Conservation (phyloP, 495 filamentous ascomycete genomes). For the Chaetomium cochliodes region DNA sequence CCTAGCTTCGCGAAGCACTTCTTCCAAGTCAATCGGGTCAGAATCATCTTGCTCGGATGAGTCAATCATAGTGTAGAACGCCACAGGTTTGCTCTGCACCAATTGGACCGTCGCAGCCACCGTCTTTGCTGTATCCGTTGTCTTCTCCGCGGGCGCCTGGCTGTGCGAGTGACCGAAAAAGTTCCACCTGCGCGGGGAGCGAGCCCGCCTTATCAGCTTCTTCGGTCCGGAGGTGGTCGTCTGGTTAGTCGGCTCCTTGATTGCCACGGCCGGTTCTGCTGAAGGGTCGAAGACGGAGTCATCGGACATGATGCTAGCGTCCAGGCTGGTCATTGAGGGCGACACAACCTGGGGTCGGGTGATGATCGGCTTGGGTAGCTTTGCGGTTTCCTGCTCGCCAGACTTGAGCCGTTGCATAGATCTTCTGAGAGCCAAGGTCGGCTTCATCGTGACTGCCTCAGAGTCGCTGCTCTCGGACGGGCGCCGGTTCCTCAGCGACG, state of each 20-base stretch:
- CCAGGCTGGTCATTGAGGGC: conserved; percentile 50
- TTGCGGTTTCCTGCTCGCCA: conserved; percentile 39
- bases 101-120: conserved; percentile 46
- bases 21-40: conserved; percentile 57
- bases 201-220: conserved; percentile 57
- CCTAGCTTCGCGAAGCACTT: conserved; percentile 63
- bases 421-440: conserved; percentile 52
- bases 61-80: conserved; percentile 85
- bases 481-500: conserved; percentile 35
- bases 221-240: conserved; percentile 36
- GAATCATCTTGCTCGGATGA: conserved; percentile 65
- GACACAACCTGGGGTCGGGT: conserved; percentile 40
- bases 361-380: conserved; percentile 46
- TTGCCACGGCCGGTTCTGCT: conserved; percentile 25
- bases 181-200: conserved; percentile 72
- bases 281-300: conserved; percentile 44
- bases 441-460: conserved; percentile 41
- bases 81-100: conserved; percentile 47
- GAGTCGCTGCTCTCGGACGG: conserved; percentile 56
- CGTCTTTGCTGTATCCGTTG: conserved; percentile 40
- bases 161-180: conserved; percentile 72
- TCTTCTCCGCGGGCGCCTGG: conserved; percentile 46
- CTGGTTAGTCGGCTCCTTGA: conserved; percentile 18
- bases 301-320: conserved; percentile 53
- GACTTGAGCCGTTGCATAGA: conserved; percentile 51